A percentile compares a stretch with the other conserved stretches of the same genome.
Evolutionary conservation across 176 grass and related monocot species (phyloP).

Genomic region (Dactylis glomerata): DNA sequence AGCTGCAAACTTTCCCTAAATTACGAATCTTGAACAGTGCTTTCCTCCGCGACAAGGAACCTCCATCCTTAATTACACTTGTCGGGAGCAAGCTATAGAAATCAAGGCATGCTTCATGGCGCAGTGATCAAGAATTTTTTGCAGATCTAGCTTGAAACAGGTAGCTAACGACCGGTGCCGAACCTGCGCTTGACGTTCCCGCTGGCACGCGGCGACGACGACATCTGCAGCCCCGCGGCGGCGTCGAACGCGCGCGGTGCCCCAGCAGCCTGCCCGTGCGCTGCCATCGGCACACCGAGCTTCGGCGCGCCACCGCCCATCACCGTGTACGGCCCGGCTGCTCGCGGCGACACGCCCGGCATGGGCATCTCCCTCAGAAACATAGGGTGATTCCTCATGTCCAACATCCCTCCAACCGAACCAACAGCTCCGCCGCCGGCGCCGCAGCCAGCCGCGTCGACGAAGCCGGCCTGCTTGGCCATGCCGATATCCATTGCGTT

Average conservation of each 20-base stretch:
- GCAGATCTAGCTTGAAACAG: conserved; percentile 31
- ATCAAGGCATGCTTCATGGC: not conserved
- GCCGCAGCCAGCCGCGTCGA: conserved; percentile 23
- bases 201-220: conserved; percentile 34
- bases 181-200: conserved; percentile 90
- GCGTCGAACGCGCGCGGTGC: conserved; percentile 31
- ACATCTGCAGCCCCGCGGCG: conserved; percentile 52
- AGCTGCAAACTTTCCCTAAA: conserved; percentile 33
- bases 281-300: conserved; percentile 33
- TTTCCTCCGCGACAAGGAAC: conserved; percentile 16
- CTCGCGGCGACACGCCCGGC: conserved; percentile 34
- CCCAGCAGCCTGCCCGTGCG: conserved; percentile 21
- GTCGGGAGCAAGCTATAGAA: conserved; percentile 1
- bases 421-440: not conserved
- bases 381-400: conserved; percentile 17
- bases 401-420: conserved; percentile 15
- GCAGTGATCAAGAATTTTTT: not conserved
- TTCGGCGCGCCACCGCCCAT: conserved; percentile 22
- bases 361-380: conserved; percentile 29
- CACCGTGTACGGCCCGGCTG: conserved; percentile 39
- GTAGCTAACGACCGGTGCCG: conserved; percentile 20
- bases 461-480: conserved; percentile 17
- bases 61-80: conserved; percentile 8
- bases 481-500: conserved; percentile 8
- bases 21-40: not conserved